Conservation (phyloP, 768 basidiomycete species). For the Hysterangium stoloniferum region DNA sequence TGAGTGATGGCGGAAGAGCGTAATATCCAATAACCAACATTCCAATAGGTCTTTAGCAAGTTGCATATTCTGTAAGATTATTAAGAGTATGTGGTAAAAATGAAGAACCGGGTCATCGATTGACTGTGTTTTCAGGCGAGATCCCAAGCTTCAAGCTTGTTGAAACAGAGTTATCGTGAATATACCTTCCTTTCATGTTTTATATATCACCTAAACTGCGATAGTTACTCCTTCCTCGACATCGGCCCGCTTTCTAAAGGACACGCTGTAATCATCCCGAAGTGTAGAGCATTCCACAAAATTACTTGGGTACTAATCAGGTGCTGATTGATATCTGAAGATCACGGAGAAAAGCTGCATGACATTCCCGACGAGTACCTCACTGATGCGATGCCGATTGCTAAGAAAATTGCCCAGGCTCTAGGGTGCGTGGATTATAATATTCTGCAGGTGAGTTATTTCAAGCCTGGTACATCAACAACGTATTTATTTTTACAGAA, state of each 20-base stretch:
- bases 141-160: constrained; percentile 84
- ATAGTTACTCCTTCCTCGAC: constrained; percentile 84
- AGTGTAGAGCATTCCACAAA: constrained; percentile 44
- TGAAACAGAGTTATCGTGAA: constrained; percentile 66
- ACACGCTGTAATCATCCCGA: constrained; percentile 89
- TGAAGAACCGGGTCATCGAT: background rate
- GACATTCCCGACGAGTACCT: constrained; percentile 85
- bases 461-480: background rate
- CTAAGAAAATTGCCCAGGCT: constrained; percentile 82
- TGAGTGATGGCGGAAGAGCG: background rate
- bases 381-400: constrained; percentile 64
- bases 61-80: constrained; percentile 94
- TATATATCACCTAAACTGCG: background rate
- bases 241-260: constrained; percentile 87
- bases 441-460: constrained; percentile 51
- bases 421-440: constrained; percentile 77
- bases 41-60: constrained; percentile 41
- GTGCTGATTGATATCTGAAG: constrained; percentile 30
- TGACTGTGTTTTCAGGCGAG: constrained; percentile 45
- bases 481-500: constrained; percentile 33
- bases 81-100: constrained; percentile 52
- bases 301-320: background rate
- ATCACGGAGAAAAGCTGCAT: constrained; percentile 80
- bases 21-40: background rate
- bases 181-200: constrained; percentile 13